Evolutionary conservation across 495 filamentous ascomycete species (phyloP).

Genomic region (Lophiostoma macrostomum): DNA sequence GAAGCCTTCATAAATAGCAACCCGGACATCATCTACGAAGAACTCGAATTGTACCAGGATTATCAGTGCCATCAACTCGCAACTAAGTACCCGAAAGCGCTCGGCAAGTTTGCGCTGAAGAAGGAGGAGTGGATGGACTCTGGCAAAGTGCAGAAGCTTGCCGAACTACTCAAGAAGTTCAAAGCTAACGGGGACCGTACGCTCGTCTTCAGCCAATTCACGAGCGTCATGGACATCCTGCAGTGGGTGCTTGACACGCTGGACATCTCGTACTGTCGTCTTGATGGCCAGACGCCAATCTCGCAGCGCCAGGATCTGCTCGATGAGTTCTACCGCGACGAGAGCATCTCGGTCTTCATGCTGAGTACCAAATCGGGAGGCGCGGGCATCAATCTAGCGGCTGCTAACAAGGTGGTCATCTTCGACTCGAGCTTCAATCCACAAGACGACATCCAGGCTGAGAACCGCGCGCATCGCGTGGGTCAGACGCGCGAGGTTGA

Average conservation of each 20-base stretch:
- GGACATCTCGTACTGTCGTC: slow-evolving; percentile 68
- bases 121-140: slow-evolving; percentile 83
- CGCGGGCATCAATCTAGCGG: slow-evolving; percentile 90
- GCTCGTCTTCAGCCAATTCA: slow-evolving; percentile 89
- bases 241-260: slow-evolving; percentile 74
- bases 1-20: slow-evolving; percentile 58
- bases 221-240: slow-evolving; percentile 85
- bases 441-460: slow-evolving; percentile 92
- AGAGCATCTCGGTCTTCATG: slow-evolving; percentile 82
- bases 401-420: slow-evolving; percentile 95
- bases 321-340: slow-evolving; percentile 75
- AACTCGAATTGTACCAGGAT: slow-evolving; percentile 72
- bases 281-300: slow-evolving; percentile 84
- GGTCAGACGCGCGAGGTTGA: slow-evolving; percentile 89
- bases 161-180: slow-evolving; percentile 67
- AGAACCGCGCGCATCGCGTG: slow-evolving; percentile 93
- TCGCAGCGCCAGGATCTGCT: slow-evolving; percentile 79
- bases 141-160: slow-evolving; percentile 81
- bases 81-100: slow-evolving; percentile 53
- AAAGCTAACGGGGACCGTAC: slow-evolving; percentile 80
- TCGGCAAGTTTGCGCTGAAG: slow-evolving; percentile 67
- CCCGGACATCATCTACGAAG: slow-evolving; percentile 63
- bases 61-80: slow-evolving; percentile 83
- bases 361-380: slow-evolving; percentile 91
- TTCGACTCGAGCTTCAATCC: slow-evolving; percentile 96